Percentiles rank a stretch among this genome's conserved stretches.
phyloP scores from a whole-genome alignment of 192 early-diverging fungal genomes.

The Umbelopsis sp. region DNA sequence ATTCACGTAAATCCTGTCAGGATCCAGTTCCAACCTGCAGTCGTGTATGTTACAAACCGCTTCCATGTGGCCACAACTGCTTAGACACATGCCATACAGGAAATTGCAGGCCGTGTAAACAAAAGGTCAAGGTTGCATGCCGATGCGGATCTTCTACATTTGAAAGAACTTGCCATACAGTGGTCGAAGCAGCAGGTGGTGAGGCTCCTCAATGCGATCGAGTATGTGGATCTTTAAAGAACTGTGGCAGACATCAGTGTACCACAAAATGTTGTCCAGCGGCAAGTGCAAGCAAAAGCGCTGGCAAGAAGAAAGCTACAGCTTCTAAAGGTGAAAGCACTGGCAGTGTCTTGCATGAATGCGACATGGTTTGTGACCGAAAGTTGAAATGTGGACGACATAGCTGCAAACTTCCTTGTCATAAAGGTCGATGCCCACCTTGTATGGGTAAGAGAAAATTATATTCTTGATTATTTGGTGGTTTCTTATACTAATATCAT shows the following conservation, averaged over 20 bases:
- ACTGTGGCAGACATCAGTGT: constrained; percentile 78
- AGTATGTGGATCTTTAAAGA: constrained; percentile 60
- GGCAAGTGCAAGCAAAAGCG: constrained; percentile 32
- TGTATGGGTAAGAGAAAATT: constrained; percentile 55
- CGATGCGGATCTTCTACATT: constrained; percentile 62
- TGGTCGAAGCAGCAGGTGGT: constrained; percentile 41
- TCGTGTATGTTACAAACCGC: constrained; percentile 56
- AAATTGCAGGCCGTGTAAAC: constrained; percentile 64
- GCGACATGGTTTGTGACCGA: constrained; percentile 71
- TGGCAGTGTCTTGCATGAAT: constrained; percentile 59
- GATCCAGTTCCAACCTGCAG: constrained; percentile 67
- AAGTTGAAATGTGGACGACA: constrained; percentile 83
- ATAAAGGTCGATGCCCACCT: constrained; percentile 74
- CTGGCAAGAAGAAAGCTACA: constrained; percentile 28
- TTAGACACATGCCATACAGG: constrained; percentile 62
- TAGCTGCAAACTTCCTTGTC: constrained; percentile 74
- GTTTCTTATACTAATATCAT: neutral
- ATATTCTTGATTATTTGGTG: neutral
- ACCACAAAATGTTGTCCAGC: constrained; percentile 65
- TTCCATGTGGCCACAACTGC: constrained; percentile 68
- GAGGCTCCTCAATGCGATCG: constrained; percentile 62
- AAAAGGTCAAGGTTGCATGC: constrained; percentile 55
- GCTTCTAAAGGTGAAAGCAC: constrained; percentile 27
- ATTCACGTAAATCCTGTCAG: constrained; percentile 43
- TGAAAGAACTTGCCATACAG: constrained; percentile 48